Evolutionary conservation across 2,329 filamentous ascomycete genomes (phyloP).

Genomic region (Hirsutella rhossiliensis): DNA sequence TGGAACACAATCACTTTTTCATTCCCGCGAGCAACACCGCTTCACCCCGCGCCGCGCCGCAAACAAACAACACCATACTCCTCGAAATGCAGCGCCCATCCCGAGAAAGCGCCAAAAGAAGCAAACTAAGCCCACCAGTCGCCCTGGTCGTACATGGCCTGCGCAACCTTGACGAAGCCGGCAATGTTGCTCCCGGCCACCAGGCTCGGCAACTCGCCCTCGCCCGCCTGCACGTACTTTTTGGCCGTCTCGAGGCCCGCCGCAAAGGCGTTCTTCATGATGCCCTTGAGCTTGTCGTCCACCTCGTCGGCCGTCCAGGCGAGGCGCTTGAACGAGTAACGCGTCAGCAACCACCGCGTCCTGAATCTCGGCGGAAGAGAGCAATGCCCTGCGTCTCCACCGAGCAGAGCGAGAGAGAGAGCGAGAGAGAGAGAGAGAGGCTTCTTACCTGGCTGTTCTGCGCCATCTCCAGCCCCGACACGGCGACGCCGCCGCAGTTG

Average conservation of each 20-base stretch:
- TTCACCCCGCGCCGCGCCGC: too few species aligned
- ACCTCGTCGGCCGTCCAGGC: slow-evolving; percentile 84
- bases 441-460: slow-evolving; percentile 61
- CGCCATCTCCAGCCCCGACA: slow-evolving; percentile 96
- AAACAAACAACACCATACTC: background rate
- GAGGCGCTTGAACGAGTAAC: slow-evolving; percentile 45
- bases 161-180: slow-evolving; percentile 90
- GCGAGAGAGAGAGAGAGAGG: too few species aligned
- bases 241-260: slow-evolving; percentile 81
- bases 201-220: slow-evolving; percentile 78
- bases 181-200: slow-evolving; percentile 96
- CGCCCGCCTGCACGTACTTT: slow-evolving; percentile 67
- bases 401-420: too few species aligned
- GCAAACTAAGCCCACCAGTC: slow-evolving; percentile 60
- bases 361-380: too few species aligned
- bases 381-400: too few species aligned
- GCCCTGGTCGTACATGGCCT: slow-evolving; percentile 91
- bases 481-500: slow-evolving; percentile 94
- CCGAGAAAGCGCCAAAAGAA: background rate
- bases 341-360: too few species aligned
- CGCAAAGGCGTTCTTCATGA: slow-evolving; percentile 91
- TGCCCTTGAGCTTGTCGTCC: slow-evolving; percentile 77
- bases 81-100: background rate
- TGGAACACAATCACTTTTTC: too few species aligned
- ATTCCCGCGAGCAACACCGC: too few species aligned